Conservation (phyloP, 2,329 filamentous ascomycete genomes). For the Colletotrichum sp. region DNA sequence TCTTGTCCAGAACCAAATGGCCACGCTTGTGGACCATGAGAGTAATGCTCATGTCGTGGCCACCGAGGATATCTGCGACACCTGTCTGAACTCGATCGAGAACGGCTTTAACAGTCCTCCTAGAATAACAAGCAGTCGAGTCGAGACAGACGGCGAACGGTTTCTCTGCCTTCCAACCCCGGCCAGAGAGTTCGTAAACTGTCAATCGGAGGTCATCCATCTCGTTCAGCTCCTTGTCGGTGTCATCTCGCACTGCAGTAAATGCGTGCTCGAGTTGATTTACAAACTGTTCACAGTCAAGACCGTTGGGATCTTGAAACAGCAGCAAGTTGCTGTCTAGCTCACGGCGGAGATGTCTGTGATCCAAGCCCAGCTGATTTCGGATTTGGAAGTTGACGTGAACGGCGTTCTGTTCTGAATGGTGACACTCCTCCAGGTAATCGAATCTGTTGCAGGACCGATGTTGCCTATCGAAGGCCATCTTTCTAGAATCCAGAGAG, state of each 20-base stretch:
- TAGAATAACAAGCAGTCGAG: slow-evolving; percentile 44
- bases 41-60: slow-evolving; percentile 50
- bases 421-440: slow-evolving; percentile 41
- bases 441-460: slow-evolving; percentile 38
- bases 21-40: slow-evolving; percentile 57
- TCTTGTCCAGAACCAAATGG: slow-evolving; percentile 57
- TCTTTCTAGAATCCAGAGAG: slow-evolving; percentile 44
- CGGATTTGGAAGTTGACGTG: slow-evolving; percentile 49
- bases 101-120: slow-evolving; percentile 51
- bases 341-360: slow-evolving; percentile 47
- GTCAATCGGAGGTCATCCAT: slow-evolving; percentile 55
- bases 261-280: slow-evolving; percentile 42
- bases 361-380: slow-evolving; percentile 56
- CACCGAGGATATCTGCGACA: slow-evolving; percentile 52
- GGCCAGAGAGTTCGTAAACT: slow-evolving; percentile 50
- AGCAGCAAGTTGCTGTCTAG: slow-evolving; percentile 49
- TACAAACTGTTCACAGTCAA: slow-evolving; percentile 51
- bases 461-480: slow-evolving; percentile 45
- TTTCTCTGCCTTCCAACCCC: slow-evolving; percentile 51
- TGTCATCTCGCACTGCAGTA: slow-evolving; percentile 39
- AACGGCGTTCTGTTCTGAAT: slow-evolving; percentile 48
- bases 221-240: slow-evolving; percentile 44
- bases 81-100: slow-evolving; percentile 57
- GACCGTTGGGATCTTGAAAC: slow-evolving; percentile 46
- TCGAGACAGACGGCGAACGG: slow-evolving; percentile 51